Conservation (phyloP, 345 rosid species). For the Eucalyptus regnans region DNA sequence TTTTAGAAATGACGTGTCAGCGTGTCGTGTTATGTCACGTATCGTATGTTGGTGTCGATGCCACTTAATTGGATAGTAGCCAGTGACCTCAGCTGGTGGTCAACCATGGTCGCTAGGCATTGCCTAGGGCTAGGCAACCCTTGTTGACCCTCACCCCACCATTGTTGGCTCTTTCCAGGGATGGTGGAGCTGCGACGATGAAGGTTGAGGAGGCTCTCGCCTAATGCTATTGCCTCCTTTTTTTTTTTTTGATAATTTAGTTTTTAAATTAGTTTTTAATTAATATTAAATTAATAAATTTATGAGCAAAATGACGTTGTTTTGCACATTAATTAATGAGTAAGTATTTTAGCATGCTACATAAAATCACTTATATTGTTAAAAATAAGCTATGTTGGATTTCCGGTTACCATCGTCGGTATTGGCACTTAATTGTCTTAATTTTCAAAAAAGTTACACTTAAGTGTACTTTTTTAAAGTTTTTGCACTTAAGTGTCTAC, state of each 20-base stretch:
- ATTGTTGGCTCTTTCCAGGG: fast-evolving
- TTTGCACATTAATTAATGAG: fast-evolving
- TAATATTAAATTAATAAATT: too few species aligned
- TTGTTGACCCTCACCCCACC: fast-evolving
- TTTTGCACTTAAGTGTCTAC: fast-evolving
- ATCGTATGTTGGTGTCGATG: fast-evolving
- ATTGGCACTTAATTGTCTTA: fast-evolving
- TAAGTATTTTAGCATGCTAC: fast-evolving
- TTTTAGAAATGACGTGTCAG: fast-evolving
- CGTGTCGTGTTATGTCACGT: fast-evolving
- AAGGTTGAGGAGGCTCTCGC: fast-evolving
- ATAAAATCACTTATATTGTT: fast-evolving
- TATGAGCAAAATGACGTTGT: fast-evolving
- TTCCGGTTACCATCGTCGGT: fast-evolving
- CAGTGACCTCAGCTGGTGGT: fast-evolving
- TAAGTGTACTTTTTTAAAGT: fast-evolving
- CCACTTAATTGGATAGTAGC: too few species aligned
- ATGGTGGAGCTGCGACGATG: fast-evolving
- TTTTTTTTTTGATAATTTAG: too few species aligned
- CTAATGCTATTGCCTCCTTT: fast-evolving
- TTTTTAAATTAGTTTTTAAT: too few species aligned
- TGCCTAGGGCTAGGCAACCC: fast-evolving
- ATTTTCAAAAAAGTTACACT: too few species aligned
- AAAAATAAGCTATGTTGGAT: fast-evolving
- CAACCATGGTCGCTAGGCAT: fast-evolving